Evolutionary conservation across 140 eudicot species (phyloP).

Genomic region (Oenanthe javanica): DNA sequence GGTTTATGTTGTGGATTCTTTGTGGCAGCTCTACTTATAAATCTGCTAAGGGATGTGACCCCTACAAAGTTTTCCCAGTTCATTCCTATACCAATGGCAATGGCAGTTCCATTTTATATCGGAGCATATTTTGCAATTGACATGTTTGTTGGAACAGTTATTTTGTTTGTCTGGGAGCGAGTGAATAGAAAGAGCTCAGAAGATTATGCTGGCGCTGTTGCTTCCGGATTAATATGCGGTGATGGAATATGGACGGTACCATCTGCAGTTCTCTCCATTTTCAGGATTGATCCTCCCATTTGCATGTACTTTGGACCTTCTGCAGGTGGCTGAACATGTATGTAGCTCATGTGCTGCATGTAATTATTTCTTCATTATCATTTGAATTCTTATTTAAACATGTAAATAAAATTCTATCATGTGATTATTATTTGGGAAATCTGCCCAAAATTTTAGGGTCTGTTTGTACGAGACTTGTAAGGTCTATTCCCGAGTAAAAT

Average conservation of each 20-base stretch:
- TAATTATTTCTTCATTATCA: neutral
- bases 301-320: conserved; percentile 94
- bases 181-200: conserved; percentile 38
- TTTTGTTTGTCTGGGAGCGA: conserved; percentile 40
- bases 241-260: conserved; percentile 98
- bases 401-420: neutral
- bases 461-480: neutral
- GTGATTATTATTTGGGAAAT: neutral
- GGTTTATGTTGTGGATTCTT: conserved; percentile 11
- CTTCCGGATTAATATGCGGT: conserved; percentile 90
- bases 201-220: conserved; percentile 84
- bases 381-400: neutral
- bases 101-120: conserved; percentile 54
- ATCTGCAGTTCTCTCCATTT: conserved; percentile 73
- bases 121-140: conserved; percentile 57
- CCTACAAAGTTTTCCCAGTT: conserved; percentile 24
- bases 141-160: conserved; percentile 47
- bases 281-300: conserved; percentile 72
- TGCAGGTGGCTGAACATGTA: conserved; percentile 27
- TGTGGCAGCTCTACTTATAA: conserved; percentile 8
- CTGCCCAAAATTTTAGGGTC: neutral
- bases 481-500: neutral
- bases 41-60: conserved; percentile 10
- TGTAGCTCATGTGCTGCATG: neutral
- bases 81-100: conserved; percentile 51